Evolutionary conservation across 2,329 filamentous ascomycete species (phyloP).

Genomic region (Gaeumannomyces sp.): DNA sequence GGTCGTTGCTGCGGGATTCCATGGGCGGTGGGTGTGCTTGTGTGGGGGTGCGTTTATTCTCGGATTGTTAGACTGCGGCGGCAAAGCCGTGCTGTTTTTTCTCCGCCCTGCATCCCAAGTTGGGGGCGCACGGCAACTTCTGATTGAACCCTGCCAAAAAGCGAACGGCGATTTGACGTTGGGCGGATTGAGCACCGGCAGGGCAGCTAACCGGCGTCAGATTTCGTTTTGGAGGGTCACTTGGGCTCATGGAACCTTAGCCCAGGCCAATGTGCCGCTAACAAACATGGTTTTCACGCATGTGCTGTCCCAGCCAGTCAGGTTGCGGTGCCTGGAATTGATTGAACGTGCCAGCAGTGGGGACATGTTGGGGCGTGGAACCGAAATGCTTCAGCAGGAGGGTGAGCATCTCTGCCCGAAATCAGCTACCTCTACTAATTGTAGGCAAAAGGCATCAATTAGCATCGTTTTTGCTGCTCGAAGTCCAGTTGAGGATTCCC

Average conservation of each 20-base stretch:
- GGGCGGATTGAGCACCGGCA: not conserved
- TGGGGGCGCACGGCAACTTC: not conserved
- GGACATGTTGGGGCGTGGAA: not conserved
- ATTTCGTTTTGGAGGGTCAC: no score
- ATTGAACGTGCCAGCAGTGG: not conserved
- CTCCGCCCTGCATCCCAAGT: no score
- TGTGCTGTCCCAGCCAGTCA: not conserved
- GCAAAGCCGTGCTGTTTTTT: not conserved
- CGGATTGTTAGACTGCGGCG: not conserved
- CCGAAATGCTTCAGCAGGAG: not conserved
- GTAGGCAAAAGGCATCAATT: no score
- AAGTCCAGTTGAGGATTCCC: no score
- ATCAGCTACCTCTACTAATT: no score
- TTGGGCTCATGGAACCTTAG: no score
- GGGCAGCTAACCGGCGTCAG: no score
- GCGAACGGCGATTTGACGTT: not conserved
- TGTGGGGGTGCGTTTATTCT: not conserved
- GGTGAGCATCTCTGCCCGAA: no score
- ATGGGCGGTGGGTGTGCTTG: not conserved
- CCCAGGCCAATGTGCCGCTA: no score
- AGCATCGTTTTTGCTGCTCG: no score
- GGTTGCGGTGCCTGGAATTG: not conserved
- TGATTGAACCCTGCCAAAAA: not conserved
- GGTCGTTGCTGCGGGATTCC: slow-evolving; percentile 2
- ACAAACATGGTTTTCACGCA: no score